These are phyloP conservation scores for Eimeria sp. DNA, from an alignment of 169 alveolate species.

Conservation along the genomic window DNA sequence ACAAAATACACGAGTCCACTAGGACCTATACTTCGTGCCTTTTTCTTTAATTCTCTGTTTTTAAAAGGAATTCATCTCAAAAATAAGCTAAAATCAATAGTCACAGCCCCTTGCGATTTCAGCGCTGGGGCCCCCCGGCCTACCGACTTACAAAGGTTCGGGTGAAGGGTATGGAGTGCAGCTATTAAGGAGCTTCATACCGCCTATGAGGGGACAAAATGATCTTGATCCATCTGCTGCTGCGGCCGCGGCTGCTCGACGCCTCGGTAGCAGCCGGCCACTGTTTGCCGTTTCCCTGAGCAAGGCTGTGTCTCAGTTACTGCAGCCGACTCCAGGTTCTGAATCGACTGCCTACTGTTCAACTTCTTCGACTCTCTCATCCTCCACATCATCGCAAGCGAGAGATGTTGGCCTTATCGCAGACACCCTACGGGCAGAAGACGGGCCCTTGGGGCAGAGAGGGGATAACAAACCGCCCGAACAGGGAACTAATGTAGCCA, in stretches of 20 bases:
- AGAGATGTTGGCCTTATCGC: background rate
- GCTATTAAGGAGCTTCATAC: background rate
- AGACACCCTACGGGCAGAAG: background rate
- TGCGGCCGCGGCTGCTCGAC: slow-evolving; percentile 69
- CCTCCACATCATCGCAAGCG: background rate
- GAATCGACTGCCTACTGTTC: background rate
- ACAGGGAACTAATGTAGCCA: background rate
- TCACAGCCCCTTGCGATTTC: background rate
- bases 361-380: background rate
- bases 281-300: slow-evolving; percentile 53
- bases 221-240: slow-evolving; percentile 31
- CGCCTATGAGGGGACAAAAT: slow-evolving; percentile 4
- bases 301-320: slow-evolving; percentile 55
- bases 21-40: background rate
- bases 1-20: background rate
- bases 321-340: background rate
- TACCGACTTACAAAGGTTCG: background rate
- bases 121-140: slow-evolving; percentile 38
- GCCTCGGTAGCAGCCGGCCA: slow-evolving; percentile 62
- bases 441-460: background rate
- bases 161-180: slow-evolving; percentile 27
- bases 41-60: background rate
- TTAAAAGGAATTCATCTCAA: background rate
- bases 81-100: background rate
- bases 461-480: background rate